Percentiles rank a stretch among this genome's conserved stretches.
Conservation (phyloP, 1,284 basidiomycete species). For the Tylopilus sp. region DNA sequence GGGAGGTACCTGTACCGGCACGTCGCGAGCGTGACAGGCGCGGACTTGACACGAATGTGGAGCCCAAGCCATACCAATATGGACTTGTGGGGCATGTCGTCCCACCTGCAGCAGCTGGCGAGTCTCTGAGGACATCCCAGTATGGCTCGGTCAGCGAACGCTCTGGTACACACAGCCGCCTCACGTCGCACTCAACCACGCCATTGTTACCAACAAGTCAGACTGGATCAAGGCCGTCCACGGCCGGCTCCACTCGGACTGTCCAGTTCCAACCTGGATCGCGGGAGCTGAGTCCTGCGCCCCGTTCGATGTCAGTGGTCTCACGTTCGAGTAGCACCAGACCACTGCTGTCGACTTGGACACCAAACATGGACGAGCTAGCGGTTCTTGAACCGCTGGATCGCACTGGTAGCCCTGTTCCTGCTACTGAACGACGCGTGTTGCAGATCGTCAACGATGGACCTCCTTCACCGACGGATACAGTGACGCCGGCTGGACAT, state of each 20-base stretch:
- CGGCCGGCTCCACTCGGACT: slow-evolving; percentile 36
- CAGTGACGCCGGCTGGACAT: not conserved
- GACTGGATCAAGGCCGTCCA: slow-evolving; percentile 40
- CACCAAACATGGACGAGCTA: slow-evolving; percentile 25
- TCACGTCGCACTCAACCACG: slow-evolving; percentile 26
- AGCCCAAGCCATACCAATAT: slow-evolving; percentile 49
- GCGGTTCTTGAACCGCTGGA: slow-evolving; percentile 16
- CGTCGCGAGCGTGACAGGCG: slow-evolving; percentile 13
- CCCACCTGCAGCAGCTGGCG: slow-evolving; percentile 37
- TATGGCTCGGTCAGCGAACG: slow-evolving; percentile 19
- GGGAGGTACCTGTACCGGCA: slow-evolving; percentile 4
- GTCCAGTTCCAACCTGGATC: slow-evolving; percentile 14
- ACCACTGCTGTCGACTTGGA: slow-evolving; percentile 11
- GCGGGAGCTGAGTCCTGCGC: slow-evolving; percentile 6
- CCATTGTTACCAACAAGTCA: slow-evolving; percentile 24
- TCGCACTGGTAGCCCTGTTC: slow-evolving; percentile 23
- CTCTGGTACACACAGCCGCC: slow-evolving; percentile 30
- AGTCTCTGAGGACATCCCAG: slow-evolving; percentile 31
- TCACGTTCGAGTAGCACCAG: slow-evolving; percentile 17
- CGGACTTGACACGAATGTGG: slow-evolving; percentile 9
- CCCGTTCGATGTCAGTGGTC: slow-evolving; percentile 24
- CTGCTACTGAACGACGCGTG: slow-evolving; percentile 20
- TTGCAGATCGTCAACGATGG: slow-evolving; percentile 31
- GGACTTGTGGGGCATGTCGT: slow-evolving; percentile 46
- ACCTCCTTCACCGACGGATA: slow-evolving; percentile 23